Evolutionary conservation across 2,329 filamentous ascomycete species (phyloP).

Genomic region (Thermomyces lanuginosus): DNA sequence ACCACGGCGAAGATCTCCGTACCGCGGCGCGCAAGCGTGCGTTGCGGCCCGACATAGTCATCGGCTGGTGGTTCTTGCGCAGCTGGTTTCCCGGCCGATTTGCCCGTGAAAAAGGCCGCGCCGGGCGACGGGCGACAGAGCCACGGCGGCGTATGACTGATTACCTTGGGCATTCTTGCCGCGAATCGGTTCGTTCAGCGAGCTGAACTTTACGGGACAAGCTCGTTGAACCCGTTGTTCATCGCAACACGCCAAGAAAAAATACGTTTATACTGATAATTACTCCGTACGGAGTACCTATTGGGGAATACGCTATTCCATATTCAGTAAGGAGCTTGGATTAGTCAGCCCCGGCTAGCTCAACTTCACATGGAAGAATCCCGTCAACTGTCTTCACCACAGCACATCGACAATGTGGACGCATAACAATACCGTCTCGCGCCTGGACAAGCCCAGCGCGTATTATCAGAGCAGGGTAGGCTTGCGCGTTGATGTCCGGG

Average conservation of each 20-base stretch:
- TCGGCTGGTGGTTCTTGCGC: slow-evolving; percentile 13
- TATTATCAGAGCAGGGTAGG: slow-evolving; percentile 74
- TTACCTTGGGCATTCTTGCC: slow-evolving; percentile 61
- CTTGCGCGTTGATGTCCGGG: slow-evolving; percentile 2
- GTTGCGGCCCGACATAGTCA: slow-evolving; percentile 26
- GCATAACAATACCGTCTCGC: slow-evolving; percentile 53
- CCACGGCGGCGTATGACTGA: slow-evolving; percentile 75
- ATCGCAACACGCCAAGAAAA: no score
- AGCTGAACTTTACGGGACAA: no score
- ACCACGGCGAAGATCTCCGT: slow-evolving; percentile 80
- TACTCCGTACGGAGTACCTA: no score
- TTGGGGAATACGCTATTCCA: no score
- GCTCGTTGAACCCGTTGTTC: no score
- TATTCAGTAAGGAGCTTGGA: no score
- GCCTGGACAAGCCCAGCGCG: slow-evolving; percentile 84
- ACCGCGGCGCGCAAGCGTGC: slow-evolving; percentile 61
- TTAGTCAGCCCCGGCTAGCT: no score
- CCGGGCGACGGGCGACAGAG: slow-evolving; percentile 63
- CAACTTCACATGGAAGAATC: no score
- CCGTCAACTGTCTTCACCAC: no score
- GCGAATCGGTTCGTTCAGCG: neutral
- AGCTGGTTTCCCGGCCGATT: slow-evolving; percentile 26
- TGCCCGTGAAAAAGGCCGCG: slow-evolving; percentile 55
- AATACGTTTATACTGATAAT: no score
- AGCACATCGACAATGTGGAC: slow-evolving; percentile 12